A percentile compares a stretch with the other conserved stretches of the same genome.
Conservation (phyloP, 345 rosid species). For the Eucalyptus brandiana region DNA sequence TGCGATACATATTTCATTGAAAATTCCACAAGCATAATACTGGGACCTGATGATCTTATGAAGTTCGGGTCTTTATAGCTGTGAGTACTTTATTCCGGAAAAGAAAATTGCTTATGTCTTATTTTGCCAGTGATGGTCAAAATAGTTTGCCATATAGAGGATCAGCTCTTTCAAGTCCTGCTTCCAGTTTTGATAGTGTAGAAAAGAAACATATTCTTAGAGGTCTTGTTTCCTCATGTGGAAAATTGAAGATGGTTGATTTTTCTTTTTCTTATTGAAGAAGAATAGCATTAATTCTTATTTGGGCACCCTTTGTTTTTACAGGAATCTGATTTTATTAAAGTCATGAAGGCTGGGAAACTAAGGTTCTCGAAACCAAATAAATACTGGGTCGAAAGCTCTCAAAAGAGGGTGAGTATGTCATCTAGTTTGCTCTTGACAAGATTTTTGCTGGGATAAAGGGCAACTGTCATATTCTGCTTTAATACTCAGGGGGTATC, state of each 20-base stretch:
- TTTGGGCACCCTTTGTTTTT: neutral
- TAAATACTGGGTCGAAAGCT: constrained; percentile 72
- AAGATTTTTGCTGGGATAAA: neutral
- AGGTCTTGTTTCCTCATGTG: neutral
- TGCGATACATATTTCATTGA: neutral
- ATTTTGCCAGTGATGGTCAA: neutral
- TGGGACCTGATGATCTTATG: neutral
- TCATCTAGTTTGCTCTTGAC: neutral
- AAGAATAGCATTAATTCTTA: neutral
- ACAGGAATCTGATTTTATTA: constrained; percentile 60
- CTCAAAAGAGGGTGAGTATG: constrained; percentile 69
- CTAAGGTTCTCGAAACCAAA: constrained; percentile 60
- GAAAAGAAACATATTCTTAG: neutral
- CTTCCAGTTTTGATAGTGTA: neutral
- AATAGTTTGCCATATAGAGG: neutral
- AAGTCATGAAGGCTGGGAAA: constrained; percentile 68
- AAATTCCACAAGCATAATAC: neutral
- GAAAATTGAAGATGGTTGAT: neutral
- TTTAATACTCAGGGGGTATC: neutral
- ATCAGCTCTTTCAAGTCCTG: neutral
- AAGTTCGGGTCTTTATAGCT: neutral
- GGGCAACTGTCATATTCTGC: neutral
- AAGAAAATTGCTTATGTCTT: neutral
- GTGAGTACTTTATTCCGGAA: neutral
- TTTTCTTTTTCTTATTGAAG: neutral